These are phyloP conservation scores for Fraxinus dipetala DNA, from an alignment of 305 asterid genomes.

Conservation along the genomic window DNA sequence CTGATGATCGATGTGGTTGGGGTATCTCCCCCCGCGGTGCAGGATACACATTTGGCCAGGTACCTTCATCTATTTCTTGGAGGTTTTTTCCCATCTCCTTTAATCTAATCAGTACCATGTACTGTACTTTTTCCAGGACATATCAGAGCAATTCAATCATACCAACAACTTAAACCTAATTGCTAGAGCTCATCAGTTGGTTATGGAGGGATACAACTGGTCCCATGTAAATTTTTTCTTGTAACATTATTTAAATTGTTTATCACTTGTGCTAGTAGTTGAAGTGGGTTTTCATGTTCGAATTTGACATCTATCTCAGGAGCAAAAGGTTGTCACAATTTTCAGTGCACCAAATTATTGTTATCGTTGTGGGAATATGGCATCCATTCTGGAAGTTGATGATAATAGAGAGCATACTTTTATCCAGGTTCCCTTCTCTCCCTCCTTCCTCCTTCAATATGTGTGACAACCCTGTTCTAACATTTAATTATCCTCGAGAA, in stretches of 20 bases:
- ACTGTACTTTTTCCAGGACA: conserved; percentile 51
- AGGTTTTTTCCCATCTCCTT: conserved; percentile 9
- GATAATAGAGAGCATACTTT: conserved; percentile 86
- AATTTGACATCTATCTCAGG: conserved; percentile 46
- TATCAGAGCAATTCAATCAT: conserved; percentile 93
- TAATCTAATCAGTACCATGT: conserved; percentile 13
- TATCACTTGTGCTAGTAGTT: conserved; percentile 7
- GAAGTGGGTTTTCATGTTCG: conserved; percentile 10
- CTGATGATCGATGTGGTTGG: conserved; percentile 99
- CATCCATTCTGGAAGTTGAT: conserved; percentile 95
- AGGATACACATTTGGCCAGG: conserved; percentile 97
- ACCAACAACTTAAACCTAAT: conserved; percentile 78
- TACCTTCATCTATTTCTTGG: conserved; percentile 23
- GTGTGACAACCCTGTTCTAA: neutral
- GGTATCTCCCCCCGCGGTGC: conserved; percentile 99
- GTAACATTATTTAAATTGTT: neutral
- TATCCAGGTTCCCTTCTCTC: conserved; percentile 63
- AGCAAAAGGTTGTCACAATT: conserved; percentile 93
- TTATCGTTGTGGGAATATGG: conserved; percentile 98
- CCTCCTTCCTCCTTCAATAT: neutral
- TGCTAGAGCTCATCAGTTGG: conserved; percentile 97
- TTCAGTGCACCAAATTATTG: conserved; percentile 96
- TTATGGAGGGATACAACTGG: conserved; percentile 98
- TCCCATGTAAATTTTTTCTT: conserved; percentile 62
- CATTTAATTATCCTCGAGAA: neutral